Base-by-base conservation (phyloP, 2,329 filamentous ascomycete species). In the Thermothelomyces thermophilus region DNA sequence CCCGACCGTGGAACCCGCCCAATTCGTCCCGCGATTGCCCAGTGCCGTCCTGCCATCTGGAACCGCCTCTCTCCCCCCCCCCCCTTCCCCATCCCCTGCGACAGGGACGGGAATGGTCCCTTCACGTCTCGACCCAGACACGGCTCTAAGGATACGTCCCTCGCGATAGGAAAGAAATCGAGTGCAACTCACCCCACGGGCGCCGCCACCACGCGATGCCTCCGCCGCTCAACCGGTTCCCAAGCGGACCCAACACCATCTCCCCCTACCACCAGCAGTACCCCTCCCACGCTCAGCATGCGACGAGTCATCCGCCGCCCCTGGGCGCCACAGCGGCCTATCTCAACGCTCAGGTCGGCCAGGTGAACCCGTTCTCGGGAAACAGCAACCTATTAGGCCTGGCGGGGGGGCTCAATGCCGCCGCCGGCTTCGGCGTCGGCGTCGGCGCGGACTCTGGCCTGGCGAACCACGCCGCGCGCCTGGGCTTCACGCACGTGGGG, bases 401-500 rank as follows among this genome's bases (percentile, higher is more conserved):
- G 51, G 77, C 76, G 43, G 79, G 74, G 55, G 78, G 75, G 50
- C 73, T 76, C 70, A 74, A 73, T 58, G 60, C 68, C 16, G 64
- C 58, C 36, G 65, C 56, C 17, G 64, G 64, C 52, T 79, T 70
- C 49, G 78, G 70, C 56, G 79, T 74, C 58, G 75, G 69, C 50
- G 79, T 74, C 58, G 75, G 69, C 50, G 78, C 77, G 43, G 75
- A 79, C 51, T 85, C 86, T 17, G 88, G 89, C 1, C 79, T 95
- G 45, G 88, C 84, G 28, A 91, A 88, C 66, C 88, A 94, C 67
- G 89, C 87, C 56, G 89, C 88, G 52, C 83, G 91, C 63, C 87
- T 93, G 77, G 84, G 88, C 6, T 96, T 96, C 65, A 80, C 85
- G 51, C 84, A 91, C 64, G 86, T 83, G 10, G 66, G 85, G 73